A percentile compares a stretch with the other conserved stretches of the same genome.
Conservation (phyloP, 208 protist species). For the Leishmania amazonensis region DNA sequence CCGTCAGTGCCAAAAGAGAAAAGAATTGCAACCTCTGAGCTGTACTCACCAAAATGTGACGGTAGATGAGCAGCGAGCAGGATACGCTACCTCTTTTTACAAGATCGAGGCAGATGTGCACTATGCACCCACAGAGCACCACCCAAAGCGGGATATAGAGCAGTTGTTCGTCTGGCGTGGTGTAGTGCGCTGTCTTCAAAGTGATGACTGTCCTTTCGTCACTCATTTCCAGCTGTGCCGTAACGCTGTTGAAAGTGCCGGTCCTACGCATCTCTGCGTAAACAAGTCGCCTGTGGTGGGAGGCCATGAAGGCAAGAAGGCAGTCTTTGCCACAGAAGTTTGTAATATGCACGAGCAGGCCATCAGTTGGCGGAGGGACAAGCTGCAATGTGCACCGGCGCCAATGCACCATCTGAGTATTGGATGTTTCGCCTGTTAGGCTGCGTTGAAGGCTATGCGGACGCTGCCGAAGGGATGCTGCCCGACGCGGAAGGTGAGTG, state of each 20-base stretch:
- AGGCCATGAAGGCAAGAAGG: neutral
- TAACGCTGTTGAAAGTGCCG: no score
- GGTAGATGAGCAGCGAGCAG: no score
- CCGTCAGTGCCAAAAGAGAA: neutral
- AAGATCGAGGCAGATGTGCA: neutral
- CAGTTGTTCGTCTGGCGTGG: neutral
- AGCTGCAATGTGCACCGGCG: neutral
- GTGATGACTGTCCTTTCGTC: neutral
- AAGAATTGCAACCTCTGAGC: no score
- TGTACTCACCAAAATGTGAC: no score
- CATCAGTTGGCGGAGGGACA: neutral
- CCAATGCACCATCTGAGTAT: neutral
- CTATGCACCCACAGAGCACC: neutral
- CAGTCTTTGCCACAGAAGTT: neutral
- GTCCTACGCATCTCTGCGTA: neutral
- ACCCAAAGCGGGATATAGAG: neutral
- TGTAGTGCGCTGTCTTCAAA: neutral
- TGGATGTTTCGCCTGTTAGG: neutral
- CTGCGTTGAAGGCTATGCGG: neutral
- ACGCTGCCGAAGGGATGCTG: neutral
- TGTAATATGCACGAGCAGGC: neutral
- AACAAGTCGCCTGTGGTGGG: neutral
- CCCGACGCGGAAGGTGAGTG: neutral
- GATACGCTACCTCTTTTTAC: neutral
- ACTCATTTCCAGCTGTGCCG: neutral